Conservation (phyloP, 1,139 yeast species). For the Yamadazyma epiphylla region DNA sequence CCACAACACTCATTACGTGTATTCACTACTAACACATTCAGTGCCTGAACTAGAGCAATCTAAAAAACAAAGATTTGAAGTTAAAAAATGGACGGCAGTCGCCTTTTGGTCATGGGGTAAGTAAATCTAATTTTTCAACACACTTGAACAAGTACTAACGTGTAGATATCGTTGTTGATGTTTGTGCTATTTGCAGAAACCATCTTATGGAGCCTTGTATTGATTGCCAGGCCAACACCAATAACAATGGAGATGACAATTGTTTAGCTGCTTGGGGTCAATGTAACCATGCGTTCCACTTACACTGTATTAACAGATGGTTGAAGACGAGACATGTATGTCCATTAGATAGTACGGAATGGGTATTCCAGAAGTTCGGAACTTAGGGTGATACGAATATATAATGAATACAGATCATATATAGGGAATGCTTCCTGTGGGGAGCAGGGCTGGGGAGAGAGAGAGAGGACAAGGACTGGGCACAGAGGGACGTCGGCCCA, state of each 20-base stretch:
- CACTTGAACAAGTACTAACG: conserved; percentile 20
- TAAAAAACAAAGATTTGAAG: conserved; percentile 40
- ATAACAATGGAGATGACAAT: conserved; percentile 60
- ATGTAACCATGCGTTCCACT: conserved; percentile 91
- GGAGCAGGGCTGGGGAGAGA: neutral
- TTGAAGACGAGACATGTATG: conserved; percentile 95
- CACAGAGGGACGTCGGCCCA: too few species aligned
- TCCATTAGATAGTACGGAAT: conserved; percentile 92
- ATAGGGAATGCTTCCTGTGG: too few species aligned
- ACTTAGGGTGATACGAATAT: conserved; percentile 12
- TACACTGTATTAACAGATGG: conserved; percentile 97
- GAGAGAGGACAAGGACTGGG: too few species aligned
- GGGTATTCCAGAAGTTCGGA: conserved; percentile 88
- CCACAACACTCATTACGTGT: too few species aligned
- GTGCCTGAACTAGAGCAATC: conserved; percentile 14
- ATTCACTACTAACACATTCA: conserved; percentile 10
- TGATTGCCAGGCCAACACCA: conserved; percentile 88
- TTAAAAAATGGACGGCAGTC: conserved; percentile 89
- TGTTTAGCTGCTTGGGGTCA: conserved; percentile 98
- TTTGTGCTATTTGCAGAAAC: conserved; percentile 97
- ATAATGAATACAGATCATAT: too few species aligned
- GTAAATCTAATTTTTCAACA: conserved; percentile 16
- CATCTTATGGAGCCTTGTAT: conserved; percentile 99
- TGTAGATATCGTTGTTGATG: conserved; percentile 79
- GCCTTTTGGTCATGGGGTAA: conserved; percentile 99